phyloP scores from a whole-genome alignment of 805 yeast genomes.

The Gaillardinia entomophila region DNA sequence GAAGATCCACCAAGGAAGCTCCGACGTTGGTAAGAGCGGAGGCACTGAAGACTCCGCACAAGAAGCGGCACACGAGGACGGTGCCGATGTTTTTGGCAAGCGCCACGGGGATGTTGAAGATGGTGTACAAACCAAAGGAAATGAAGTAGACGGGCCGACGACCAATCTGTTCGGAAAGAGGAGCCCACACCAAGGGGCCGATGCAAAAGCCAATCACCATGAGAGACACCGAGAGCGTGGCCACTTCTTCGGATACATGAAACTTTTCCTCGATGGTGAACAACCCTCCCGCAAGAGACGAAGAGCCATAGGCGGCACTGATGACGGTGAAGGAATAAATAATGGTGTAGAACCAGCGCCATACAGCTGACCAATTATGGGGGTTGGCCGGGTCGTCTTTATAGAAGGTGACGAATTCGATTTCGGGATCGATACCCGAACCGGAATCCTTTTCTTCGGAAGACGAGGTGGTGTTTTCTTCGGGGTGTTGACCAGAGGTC shows the following conservation, averaged over 20 bases:
- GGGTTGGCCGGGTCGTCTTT: slow-evolving; percentile 86
- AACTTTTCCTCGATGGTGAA: slow-evolving; percentile 60
- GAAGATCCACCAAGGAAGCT: slow-evolving; percentile 87
- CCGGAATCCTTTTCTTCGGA: slow-evolving; percentile 11
- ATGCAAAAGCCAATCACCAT: slow-evolving; percentile 87
- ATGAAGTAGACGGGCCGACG: slow-evolving; percentile 78
- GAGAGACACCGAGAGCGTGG: slow-evolving; percentile 72
- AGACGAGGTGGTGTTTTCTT: no score
- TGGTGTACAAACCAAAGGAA: slow-evolving; percentile 66
- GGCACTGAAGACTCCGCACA: slow-evolving; percentile 81
- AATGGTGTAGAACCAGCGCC: slow-evolving; percentile 64
- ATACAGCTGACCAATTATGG: slow-evolving; percentile 63
- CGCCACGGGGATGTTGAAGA: slow-evolving; percentile 86
- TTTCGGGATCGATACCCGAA: slow-evolving; percentile 50
- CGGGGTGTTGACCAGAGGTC: slow-evolving; percentile 1
- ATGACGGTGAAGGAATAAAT: slow-evolving; percentile 68
- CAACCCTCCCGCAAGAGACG: slow-evolving; percentile 84
- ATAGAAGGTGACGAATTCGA: slow-evolving; percentile 79
- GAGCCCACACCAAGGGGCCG: slow-evolving; percentile 89
- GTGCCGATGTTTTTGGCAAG: slow-evolving; percentile 78
- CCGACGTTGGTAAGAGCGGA: slow-evolving; percentile 85
- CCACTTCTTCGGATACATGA: slow-evolving; percentile 70
- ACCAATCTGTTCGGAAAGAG: slow-evolving; percentile 79
- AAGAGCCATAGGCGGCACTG: slow-evolving; percentile 89
- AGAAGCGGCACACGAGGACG: slow-evolving; percentile 72